Conservation (phyloP, 768 basidiomycete genomes). For the Tricholoma matsutake region DNA sequence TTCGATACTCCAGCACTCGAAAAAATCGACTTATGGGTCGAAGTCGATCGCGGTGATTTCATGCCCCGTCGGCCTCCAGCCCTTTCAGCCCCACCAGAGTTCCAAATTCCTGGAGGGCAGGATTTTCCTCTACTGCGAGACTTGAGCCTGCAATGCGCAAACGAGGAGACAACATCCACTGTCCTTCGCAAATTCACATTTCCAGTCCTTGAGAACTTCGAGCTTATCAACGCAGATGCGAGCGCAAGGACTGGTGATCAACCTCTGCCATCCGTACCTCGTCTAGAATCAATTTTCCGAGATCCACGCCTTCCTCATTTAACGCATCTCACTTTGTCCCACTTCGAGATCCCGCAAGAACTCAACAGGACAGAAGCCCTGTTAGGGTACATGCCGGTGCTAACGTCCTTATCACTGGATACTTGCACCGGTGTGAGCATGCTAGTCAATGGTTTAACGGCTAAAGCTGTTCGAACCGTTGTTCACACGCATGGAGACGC, state of each 20-base stretch:
- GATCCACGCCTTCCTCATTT: constrained; percentile 52
- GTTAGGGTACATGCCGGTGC: constrained; percentile 50
- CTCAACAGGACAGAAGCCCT: constrained; percentile 36
- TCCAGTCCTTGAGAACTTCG: constrained; percentile 42
- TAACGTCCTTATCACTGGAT: constrained; percentile 46
- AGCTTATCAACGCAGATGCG: constrained; percentile 37
- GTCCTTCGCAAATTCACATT: constrained; percentile 43
- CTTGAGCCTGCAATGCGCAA: constrained; percentile 39
- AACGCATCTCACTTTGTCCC: constrained; percentile 48
- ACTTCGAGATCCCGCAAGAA: constrained; percentile 39
- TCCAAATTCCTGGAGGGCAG: neutral
- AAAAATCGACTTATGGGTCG: constrained; percentile 2
- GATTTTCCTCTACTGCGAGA: constrained; percentile 32
- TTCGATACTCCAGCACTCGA: constrained; percentile 28
- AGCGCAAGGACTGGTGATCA: constrained; percentile 16
- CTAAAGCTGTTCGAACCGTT: constrained; percentile 28
- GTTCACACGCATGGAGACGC: constrained; percentile 6
- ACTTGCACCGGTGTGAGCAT: constrained; percentile 39
- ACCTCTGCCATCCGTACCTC: constrained; percentile 36
- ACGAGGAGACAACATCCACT: constrained; percentile 35
- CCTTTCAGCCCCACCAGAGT: neutral
- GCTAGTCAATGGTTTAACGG: constrained; percentile 40
- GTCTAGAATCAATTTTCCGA: constrained; percentile 50
- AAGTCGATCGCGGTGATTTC: constrained; percentile 20
- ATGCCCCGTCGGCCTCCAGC: constrained; percentile 17